Evolutionary conservation across 495 filamentous ascomycete species (phyloP), one percentile per base, ranked within the genome.

Genomic region (Neurospora cerealis): DNA sequence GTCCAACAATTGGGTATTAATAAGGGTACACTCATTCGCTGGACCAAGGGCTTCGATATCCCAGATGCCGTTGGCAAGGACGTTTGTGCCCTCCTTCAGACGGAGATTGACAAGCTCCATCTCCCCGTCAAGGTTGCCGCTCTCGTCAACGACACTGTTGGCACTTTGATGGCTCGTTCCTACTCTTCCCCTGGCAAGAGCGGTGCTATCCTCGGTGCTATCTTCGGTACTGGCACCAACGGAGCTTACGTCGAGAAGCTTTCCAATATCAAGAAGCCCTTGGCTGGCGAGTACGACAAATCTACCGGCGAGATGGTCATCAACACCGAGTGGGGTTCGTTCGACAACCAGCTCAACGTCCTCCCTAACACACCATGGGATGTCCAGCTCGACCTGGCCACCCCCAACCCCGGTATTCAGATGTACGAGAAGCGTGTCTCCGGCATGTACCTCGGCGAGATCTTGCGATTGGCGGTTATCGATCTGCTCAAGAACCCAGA

Each of bases 391-490:
- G 94, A 99, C 83, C 84, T 85, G 71, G 89, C 90, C 32, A 94
- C 89, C 78, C 89, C 93, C 75, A 99, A 99, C 85, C 96, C 96
- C 1, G 96, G 96, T 44, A 89, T 97, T 73, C 96, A 99, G 82
- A 97, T 97, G 92, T 99, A 98, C 83, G 96, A 99, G 85, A 99
- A 99, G 87, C 92, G 96, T 69, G 91, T 99, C 44, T 96, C 93
- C 0, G 96, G 96, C 82, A 99, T 99, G 96, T 99, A 98, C 87
- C 81, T 99, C 28, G 96, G 96, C 71, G 96, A 99, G 80, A 95
- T 99, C 73, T 85, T 97, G 44, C 92, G 96, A 11, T 88, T 92
- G 39, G 91, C 90, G 38, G 81, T 98, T 37, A 77, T 94, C 24
- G 84, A 87, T 41, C 82, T 95, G 79, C 81, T 93, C 74, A 84